Evolutionary conservation across 495 filamentous ascomycete species (phyloP).

Genomic region (Hyaloscypha hepaticicola): DNA sequence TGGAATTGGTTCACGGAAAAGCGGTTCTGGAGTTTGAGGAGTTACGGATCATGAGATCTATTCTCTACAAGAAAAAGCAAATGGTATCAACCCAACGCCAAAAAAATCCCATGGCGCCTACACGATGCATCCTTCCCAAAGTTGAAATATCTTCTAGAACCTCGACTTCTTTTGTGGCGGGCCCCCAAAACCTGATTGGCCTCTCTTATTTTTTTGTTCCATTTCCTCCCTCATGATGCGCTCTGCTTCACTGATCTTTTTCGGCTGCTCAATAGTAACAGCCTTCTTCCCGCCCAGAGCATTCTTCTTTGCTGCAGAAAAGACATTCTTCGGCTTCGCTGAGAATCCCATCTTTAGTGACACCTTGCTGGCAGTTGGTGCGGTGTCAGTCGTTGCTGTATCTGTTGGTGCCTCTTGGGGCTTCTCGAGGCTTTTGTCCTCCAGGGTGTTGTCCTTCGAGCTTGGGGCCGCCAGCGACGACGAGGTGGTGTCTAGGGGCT

Average conservation of each 20-base stretch:
- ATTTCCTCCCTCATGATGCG: constrained; percentile 87
- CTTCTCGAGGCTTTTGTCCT: background rate
- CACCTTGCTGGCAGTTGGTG: constrained; percentile 35
- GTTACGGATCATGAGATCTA: constrained; percentile 12
- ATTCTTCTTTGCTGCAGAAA: constrained; percentile 68
- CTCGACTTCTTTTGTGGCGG: constrained; percentile 32
- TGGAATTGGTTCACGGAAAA: constrained; percentile 10
- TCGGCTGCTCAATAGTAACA: constrained; percentile 51
- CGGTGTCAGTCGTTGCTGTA: background rate
- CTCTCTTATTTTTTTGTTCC: constrained; percentile 64
- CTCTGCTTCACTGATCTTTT: constrained; percentile 87
- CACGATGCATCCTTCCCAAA: constrained; percentile 8
- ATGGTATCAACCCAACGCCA: constrained; percentile 31
- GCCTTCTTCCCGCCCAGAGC: constrained; percentile 63
- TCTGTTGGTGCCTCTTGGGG: background rate
- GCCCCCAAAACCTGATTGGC: constrained; percentile 35
- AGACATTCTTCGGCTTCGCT: constrained; percentile 77
- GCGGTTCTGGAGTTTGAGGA: constrained; percentile 26
- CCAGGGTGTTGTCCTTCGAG: background rate
- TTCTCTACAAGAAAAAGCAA: constrained; percentile 24
- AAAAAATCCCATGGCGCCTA: background rate
- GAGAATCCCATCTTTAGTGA: constrained; percentile 56
- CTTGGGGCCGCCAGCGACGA: background rate
- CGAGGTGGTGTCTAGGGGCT: background rate
- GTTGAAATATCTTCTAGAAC: constrained; percentile 19